Conservation (phyloP, 768 basidiomycete genomes). For the Steccherinum ochraceum region DNA sequence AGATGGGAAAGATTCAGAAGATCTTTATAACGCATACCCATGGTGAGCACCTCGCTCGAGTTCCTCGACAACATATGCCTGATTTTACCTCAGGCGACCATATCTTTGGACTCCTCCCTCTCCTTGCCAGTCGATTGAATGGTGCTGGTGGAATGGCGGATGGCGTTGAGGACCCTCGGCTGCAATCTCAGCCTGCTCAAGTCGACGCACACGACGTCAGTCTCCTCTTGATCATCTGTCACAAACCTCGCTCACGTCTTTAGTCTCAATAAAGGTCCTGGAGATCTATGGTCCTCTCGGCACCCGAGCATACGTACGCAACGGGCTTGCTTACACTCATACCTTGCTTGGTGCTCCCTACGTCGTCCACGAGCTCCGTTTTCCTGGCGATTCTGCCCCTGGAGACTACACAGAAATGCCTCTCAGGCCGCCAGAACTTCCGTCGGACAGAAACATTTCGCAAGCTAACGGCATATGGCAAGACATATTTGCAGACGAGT, state of each 20-base stretch:
- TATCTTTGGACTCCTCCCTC: constrained; percentile 67
- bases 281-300: constrained; percentile 87
- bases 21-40: constrained; percentile 89
- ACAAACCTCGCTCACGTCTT: constrained; percentile 4
- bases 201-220: constrained; percentile 5
- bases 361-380: constrained; percentile 78
- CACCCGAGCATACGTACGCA: constrained; percentile 74
- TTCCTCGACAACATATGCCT: too few species aligned
- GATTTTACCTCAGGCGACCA: constrained; percentile 57
- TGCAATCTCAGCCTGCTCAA: constrained; percentile 11
- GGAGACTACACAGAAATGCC: constrained; percentile 45
- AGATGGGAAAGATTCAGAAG: constrained; percentile 74
- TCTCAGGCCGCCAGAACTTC: constrained; percentile 47
- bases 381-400: constrained; percentile 47
- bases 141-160: constrained; percentile 65
- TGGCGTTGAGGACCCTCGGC: constrained; percentile 54
- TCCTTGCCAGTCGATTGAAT: constrained; percentile 65
- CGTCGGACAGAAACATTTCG: constrained; percentile 55
- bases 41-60: constrained; percentile 35
- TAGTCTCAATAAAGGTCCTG: constrained; percentile 38
- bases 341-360: constrained; percentile 61
- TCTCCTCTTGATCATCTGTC: constrained; percentile 3
- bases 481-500: constrained; percentile 50
- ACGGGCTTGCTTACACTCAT: constrained; percentile 60
- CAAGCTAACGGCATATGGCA: constrained; percentile 58